phyloP scores from a whole-genome alignment of 805 yeast genomes.

The Nakazawaea wickerhamii region DNA sequence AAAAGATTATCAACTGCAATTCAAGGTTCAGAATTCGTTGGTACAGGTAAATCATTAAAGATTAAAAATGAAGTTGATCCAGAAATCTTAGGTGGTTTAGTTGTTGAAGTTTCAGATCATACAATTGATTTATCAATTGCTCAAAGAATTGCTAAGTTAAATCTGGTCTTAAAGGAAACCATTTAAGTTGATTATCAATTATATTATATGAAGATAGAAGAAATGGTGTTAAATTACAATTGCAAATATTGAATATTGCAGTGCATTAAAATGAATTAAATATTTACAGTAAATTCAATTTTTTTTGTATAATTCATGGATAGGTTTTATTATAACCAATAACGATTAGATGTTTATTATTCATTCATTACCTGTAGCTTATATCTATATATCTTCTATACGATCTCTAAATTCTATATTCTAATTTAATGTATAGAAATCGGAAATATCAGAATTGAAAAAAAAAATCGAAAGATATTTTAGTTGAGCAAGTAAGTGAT shows the following conservation, averaged over 20 bases:
- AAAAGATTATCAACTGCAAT: slow-evolving; percentile 75
- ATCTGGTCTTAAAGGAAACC: slow-evolving; percentile 82
- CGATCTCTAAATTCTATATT: no score
- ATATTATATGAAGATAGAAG: background rate
- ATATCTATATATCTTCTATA: background rate
- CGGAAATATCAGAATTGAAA: no score
- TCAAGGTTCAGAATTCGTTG: slow-evolving; percentile 73
- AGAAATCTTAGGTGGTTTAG: slow-evolving; percentile 90
- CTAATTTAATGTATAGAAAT: no score
- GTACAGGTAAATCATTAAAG: slow-evolving; percentile 80
- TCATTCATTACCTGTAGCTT: background rate
- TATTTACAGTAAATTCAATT: background rate
- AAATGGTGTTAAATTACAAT: background rate
- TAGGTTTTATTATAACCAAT: background rate
- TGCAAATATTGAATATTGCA: background rate
- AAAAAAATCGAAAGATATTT: no score
- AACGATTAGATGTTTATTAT: slow-evolving; percentile 4
- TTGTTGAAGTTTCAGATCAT: slow-evolving; percentile 94
- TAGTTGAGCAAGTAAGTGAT: no score
- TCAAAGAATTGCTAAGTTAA: slow-evolving; percentile 79
- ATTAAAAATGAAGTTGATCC: slow-evolving; percentile 80
- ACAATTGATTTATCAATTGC: slow-evolving; percentile 91
- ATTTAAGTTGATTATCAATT: slow-evolving; percentile 39
- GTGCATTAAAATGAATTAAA: background rate
- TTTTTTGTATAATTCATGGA: slow-evolving; percentile 1